phyloP scores from a whole-genome alignment of 306 rosid genomes.

The Mimosa bimucronata region DNA sequence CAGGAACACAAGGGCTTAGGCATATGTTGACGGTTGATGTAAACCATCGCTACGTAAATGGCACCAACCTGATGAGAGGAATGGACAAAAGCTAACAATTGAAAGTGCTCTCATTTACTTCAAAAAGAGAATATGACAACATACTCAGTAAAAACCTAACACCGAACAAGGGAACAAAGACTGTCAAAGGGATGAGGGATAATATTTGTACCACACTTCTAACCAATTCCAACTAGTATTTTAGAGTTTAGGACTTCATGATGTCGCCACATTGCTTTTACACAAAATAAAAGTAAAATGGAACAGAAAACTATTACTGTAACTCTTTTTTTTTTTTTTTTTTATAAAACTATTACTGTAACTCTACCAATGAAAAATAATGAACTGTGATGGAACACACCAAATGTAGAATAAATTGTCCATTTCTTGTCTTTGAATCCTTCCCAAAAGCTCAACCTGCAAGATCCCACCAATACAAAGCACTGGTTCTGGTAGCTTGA shows the following conservation, averaged over 20 bases:
- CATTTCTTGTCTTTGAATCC: slow-evolving; percentile 86
- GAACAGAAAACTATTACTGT: slow-evolving; percentile 20
- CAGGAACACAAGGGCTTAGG: background rate
- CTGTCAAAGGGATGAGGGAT: background rate
- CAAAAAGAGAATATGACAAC: background rate
- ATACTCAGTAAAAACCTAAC: background rate
- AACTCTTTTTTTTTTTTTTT: no score
- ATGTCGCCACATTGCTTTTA: slow-evolving; percentile 9
- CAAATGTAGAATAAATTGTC: slow-evolving; percentile 85
- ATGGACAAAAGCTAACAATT: background rate
- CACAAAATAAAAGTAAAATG: slow-evolving; percentile 8
- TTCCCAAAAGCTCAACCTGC: slow-evolving; percentile 90
- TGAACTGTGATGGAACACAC: slow-evolving; percentile 47
- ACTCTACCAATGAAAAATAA: slow-evolving; percentile 7
- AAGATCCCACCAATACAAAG: slow-evolving; percentile 90
- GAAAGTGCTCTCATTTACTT: background rate
- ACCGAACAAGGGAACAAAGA: background rate
- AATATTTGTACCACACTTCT: background rate
- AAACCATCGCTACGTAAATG: background rate
- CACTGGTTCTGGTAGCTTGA: slow-evolving; percentile 87
- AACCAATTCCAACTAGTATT: background rate
- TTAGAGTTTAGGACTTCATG: background rate
- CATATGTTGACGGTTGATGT: background rate
- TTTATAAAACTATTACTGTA: slow-evolving; percentile 21
- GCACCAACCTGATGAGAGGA: background rate